phyloP scores from a whole-genome alignment of 805 yeast species.

The Cyberlindnera americana region DNA sequence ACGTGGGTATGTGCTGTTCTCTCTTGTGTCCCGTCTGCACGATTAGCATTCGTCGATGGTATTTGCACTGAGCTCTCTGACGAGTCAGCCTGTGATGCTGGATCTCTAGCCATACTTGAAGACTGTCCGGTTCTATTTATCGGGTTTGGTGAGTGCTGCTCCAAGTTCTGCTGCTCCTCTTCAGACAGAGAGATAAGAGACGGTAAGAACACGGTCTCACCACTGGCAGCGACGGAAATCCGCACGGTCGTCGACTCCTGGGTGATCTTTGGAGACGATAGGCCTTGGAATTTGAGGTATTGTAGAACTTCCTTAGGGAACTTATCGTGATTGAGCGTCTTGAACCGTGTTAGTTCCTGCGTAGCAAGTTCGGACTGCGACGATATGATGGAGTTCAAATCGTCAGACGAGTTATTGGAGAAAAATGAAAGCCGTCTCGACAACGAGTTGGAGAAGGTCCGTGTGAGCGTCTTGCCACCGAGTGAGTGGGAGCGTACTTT shows the following conservation, averaged over 20 bases:
- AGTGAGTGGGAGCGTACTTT: conserved; percentile 12
- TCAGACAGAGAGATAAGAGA: conserved; percentile 11
- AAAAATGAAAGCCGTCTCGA: conserved; percentile 20
- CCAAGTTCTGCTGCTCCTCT: conserved; percentile 14
- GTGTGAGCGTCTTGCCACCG: conserved; percentile 1
- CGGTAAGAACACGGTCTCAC: conserved; percentile 32
- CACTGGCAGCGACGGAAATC: conserved; percentile 31
- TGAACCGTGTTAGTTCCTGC: conserved; percentile 19
- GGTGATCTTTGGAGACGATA: conserved; percentile 21
- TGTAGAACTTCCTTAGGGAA: conserved; percentile 19
- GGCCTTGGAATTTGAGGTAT: conserved; percentile 21
- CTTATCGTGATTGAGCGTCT: conserved; percentile 19
- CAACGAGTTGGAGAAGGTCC: conserved; percentile 13
- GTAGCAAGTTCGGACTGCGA: conserved; percentile 9
- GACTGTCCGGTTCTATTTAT: background rate
- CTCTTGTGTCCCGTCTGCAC: too few species aligned
- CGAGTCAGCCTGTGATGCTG: background rate
- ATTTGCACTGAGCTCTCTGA: background rate
- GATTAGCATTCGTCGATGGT: too few species aligned
- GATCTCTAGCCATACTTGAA: background rate
- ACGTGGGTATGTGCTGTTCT: conserved; percentile 36
- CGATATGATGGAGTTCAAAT: conserved; percentile 12
- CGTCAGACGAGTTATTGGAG: conserved; percentile 17
- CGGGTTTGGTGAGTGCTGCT: conserved; percentile 8
- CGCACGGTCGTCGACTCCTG: conserved; percentile 10